Base-by-base conservation (phyloP, 2,329 filamentous ascomycete species). In the Fusarium solani-melongenae region DNA sequence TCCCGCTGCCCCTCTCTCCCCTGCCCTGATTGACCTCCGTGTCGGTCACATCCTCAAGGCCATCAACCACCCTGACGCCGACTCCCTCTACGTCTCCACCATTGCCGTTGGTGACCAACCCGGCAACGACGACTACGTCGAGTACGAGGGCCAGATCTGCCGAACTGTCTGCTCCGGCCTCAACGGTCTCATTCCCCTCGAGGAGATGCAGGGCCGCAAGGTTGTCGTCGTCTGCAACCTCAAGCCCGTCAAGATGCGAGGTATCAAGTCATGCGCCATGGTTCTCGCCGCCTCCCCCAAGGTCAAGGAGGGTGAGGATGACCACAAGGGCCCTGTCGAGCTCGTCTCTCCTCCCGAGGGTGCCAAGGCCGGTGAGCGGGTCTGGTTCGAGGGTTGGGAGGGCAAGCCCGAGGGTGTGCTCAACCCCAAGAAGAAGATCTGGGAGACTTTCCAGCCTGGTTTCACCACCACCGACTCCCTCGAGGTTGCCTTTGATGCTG, bases 371-470 rank as follows among this genome's bases (percentile, higher is more conserved):
- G 96, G 96, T 67, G 94, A 98, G 81, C 88, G 94, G 15, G 93
- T 98, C 60, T 95, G 88, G 88, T 99, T 99, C 81, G 94, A 98
- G 81, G 96, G 96, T 56, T 99, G 94, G 92, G 89, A 94, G 83
- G 95, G 94, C 68, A 93, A 97, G 87, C 95, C 96, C 0, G 96
- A 99, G 88, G 92, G 92, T 71, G 91, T 96, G 60, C 89, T 99
- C 66, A 99, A 98, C 88, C 96, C 96, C 67, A 99, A 99, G 92
- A 99, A 98, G 92, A 98, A 98, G 92, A 87, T 98, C 70, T 98
- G 96, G 95, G 96, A 99, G 88, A 94, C 89, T 11, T 94, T 98
- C 85, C 96, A 98, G 88, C 95, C 95, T 1, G 96, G 96, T 0
- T 98, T 98, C 86, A 97, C 94, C 33, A 99, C 96, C 9, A 97